A percentile compares a stretch with the other conserved stretches of the same genome.
Evolutionary conservation across 2,329 filamentous ascomycete genomes (phyloP).

Genomic region (Dactylonectria macrodidyma): DNA sequence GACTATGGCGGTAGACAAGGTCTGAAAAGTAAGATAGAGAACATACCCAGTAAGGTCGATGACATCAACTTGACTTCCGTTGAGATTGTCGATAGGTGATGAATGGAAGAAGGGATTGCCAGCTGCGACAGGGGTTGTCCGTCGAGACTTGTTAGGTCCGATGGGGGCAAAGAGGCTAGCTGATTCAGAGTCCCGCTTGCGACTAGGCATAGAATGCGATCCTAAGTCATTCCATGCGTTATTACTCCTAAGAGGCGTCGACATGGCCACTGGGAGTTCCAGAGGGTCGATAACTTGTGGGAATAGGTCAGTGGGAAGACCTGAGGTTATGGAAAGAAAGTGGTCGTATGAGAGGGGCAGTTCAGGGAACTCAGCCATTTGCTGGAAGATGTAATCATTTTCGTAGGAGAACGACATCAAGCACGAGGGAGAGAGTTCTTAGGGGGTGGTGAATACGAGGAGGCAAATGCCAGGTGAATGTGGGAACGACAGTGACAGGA

Average conservation of each 20-base stretch:
- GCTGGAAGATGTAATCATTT: not conserved
- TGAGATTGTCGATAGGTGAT: slow-evolving; percentile 11
- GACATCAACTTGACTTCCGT: slow-evolving; percentile 44
- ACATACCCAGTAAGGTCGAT: slow-evolving; percentile 62
- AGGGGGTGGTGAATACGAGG: not conserved
- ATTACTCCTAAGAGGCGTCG: slow-evolving; percentile 33
- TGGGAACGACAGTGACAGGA: not conserved
- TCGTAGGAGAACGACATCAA: slow-evolving; percentile 2
- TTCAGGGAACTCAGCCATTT: slow-evolving; percentile 2
- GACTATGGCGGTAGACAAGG: not conserved
- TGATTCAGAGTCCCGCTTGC: slow-evolving; percentile 49
- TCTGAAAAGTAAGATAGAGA: not conserved
- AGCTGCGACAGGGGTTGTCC: slow-evolving; percentile 46
- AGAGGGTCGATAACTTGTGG: slow-evolving; percentile 25
- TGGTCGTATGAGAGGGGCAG: not conserved
- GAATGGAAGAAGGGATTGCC: slow-evolving; percentile 24
- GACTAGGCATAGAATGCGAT: slow-evolving; percentile 44
- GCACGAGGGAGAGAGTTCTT: not conserved
- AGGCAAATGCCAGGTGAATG: not conserved
- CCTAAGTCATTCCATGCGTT: slow-evolving; percentile 31
- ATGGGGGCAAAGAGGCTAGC: slow-evolving; percentile 32
- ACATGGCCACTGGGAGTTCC: slow-evolving; percentile 37
- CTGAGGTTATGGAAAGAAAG: not conserved
- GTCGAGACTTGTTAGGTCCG: slow-evolving; percentile 52
- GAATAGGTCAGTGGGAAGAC: slow-evolving; percentile 29